Evolutionary conservation across 148 eudicot species (phyloP).

Genomic region (Rhododendron ferrugineum): DNA sequence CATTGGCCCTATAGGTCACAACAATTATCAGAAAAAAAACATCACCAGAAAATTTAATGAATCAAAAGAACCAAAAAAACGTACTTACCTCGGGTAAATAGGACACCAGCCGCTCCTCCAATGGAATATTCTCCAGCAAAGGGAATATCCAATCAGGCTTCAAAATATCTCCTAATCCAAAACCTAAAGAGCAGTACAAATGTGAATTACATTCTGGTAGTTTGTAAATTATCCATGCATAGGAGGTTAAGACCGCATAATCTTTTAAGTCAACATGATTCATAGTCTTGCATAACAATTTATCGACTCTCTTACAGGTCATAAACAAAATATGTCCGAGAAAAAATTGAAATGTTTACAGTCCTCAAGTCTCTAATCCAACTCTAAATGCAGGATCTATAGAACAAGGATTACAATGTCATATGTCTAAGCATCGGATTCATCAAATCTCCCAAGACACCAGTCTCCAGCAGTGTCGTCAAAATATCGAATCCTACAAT

Average conservation of each 20-base stretch:
- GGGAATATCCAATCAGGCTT: conserved; percentile 79
- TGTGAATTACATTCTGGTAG: not conserved
- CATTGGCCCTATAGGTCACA: conserved; percentile 60
- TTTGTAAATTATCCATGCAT: not conserved
- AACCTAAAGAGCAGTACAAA: conserved; percentile 39
- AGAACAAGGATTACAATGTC: not conserved
- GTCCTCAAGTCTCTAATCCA: not conserved
- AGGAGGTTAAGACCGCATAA: not conserved
- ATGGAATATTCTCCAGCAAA: conserved; percentile 55
- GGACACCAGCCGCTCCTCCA: conserved; percentile 63
- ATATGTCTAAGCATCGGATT: not conserved
- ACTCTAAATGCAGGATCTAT: not conserved
- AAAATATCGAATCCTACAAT: not conserved
- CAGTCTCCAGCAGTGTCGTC: not conserved
- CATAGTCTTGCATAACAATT: not conserved
- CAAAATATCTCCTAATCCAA: conserved; percentile 92
- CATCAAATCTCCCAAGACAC: not conserved
- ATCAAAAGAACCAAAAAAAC: not conserved
- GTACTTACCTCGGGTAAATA: conserved; percentile 82
- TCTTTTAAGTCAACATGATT: not conserved
- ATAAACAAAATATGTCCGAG: not conserved
- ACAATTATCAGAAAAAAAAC: conserved; percentile 1
- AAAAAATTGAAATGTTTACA: not conserved
- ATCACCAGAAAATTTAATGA: not conserved
- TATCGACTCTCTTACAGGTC: not conserved